Percentiles rank a stretch among this genome's conserved stretches.
phyloP scores from a whole-genome alignment of 2,329 filamentous ascomycete species.

The Aaosphaeria pasadenensis region DNA sequence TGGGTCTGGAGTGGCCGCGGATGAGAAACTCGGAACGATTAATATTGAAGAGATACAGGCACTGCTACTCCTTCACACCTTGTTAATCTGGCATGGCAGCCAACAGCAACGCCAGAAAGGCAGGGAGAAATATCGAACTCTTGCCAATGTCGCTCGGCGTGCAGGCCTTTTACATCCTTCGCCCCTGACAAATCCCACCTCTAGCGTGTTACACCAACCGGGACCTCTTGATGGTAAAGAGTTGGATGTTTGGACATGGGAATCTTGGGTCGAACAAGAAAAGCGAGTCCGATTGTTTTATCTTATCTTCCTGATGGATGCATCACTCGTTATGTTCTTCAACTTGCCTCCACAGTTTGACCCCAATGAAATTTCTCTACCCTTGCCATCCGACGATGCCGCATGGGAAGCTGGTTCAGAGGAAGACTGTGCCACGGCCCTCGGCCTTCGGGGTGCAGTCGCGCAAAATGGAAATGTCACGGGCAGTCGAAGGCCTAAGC shows the following conservation, averaged over 20 bases:
- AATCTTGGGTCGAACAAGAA: conserved; percentile 68
- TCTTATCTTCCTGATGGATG: conserved; percentile 62
- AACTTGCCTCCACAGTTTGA: conserved; percentile 65
- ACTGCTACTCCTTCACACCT: conserved; percentile 58
- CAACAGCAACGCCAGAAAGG: conserved; percentile 62
- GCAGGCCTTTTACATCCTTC: conserved; percentile 57
- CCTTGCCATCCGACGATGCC: conserved; percentile 70
- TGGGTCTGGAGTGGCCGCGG: conserved; percentile 35
- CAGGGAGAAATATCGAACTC: conserved; percentile 56
- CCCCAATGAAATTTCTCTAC: conserved; percentile 61
- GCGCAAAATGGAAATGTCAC: conserved; percentile 59
- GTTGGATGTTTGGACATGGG: conserved; percentile 61
- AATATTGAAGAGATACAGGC: conserved; percentile 65
- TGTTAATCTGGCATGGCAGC: conserved; percentile 70
- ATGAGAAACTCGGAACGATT: conserved; percentile 36
- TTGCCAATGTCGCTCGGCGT: conserved; percentile 58
- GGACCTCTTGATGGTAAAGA: conserved; percentile 42
- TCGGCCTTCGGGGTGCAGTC: conserved; percentile 60
- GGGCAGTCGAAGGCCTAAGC: conserved; percentile 62
- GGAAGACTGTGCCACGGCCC: conserved; percentile 60
- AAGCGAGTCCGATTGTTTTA: conserved; percentile 64
- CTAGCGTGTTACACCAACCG: conserved; percentile 61
- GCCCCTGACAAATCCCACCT: conserved; percentile 45
- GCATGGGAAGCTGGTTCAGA: conserved; percentile 66
- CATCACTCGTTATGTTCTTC: conserved; percentile 68